Evolutionary conservation across 2,329 filamentous ascomycete species (phyloP), one percentile per base, ranked within the genome.

Genomic region (Mariannaea sp.): DNA sequence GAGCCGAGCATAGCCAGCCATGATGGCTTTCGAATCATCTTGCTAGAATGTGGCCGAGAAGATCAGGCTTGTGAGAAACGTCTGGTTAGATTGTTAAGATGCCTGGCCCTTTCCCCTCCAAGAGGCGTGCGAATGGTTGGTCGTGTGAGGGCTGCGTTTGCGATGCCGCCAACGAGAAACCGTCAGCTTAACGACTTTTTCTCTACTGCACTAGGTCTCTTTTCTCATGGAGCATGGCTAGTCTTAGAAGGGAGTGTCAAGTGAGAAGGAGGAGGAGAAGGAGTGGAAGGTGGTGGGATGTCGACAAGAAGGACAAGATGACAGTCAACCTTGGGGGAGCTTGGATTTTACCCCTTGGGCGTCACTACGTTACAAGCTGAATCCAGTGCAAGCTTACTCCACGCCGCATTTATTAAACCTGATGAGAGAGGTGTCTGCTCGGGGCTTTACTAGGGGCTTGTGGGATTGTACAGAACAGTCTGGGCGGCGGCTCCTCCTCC

Each of bases 1-100:
- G 61, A 65, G 40, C 30, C 55, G 38, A 57, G n/a, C 22, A 48
- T 35, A 4, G 52, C 58, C 13, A 56, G 36, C 55, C 52, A 53
- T 41, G 27, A 14, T 5, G 42, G 42, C 7, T 51, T 50, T 17
- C 55, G 49, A 12, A 41, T 43, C 26, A 65, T 55, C 17, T 30
- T 58, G n/a, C 10, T 26, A 1, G 55, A n/a, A 36, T 30, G 57
- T 51, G 5, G 49, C 16, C 19, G 48, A 51, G 14, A 33, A 44
- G 26, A 40, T 7, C 22, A 14, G 33, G 32, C 16, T n/a, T n/a
- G 22, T 14, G 16, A 24, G 16, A 40, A 6, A 4, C 16, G 24
- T 20, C 24, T 14, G 17, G 9, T 17, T 10, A n/a, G 22, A 22
- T 39, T 38, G 14, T 12, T 22, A 17, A 32, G n/a, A 26, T 30